A percentile compares a stretch with the other conserved stretches of the same genome.
These are phyloP conservation scores for Populus hybrid DNA, from an alignment of 441 rosid genomes.

Conservation along the genomic window DNA sequence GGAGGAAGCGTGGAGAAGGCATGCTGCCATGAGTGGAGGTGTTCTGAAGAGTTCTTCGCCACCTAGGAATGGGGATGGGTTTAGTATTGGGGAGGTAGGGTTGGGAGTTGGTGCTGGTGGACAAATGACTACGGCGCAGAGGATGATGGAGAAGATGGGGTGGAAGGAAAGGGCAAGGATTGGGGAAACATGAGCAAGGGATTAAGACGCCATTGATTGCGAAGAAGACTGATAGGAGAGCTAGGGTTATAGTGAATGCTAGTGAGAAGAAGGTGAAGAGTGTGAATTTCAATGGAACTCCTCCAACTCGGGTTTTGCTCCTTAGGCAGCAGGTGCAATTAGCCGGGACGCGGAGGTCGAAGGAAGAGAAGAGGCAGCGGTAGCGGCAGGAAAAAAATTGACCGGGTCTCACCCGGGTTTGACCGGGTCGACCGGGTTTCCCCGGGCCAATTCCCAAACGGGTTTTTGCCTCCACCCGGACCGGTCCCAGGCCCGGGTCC, in stretches of 20 bases:
- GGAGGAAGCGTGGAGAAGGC: slow-evolving; percentile 92
- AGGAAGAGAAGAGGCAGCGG: too few relatives aligned
- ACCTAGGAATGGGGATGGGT: slow-evolving; percentile 52
- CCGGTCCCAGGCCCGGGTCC: too few relatives aligned
- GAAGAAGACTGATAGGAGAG: slow-evolving; percentile 92
- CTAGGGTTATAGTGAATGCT: slow-evolving; percentile 47
- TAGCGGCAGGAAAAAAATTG: too few relatives aligned
- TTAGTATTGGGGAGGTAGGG: too few relatives aligned
- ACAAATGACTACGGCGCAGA: slow-evolving; percentile 97
- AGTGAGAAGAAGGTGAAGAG: slow-evolving; percentile 78
- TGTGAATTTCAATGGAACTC: slow-evolving; percentile 66
- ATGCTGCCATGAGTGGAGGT: slow-evolving; percentile 77
- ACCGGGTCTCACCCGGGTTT: too few relatives aligned
- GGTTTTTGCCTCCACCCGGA: too few relatives aligned
- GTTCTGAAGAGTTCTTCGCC: slow-evolving; percentile 70
- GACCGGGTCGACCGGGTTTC: too few relatives aligned
- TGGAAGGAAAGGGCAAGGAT: slow-evolving; percentile 98
- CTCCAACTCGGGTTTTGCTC: slow-evolving; percentile 76
- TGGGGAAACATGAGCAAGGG: slow-evolving; percentile 94
- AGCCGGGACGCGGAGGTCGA: too few relatives aligned
- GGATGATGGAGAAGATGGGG: slow-evolving; percentile 99
- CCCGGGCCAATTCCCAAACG: too few relatives aligned
- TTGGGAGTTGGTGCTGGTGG: slow-evolving; percentile 26
- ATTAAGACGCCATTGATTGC: slow-evolving; percentile 97
- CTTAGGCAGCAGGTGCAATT: slow-evolving; percentile 31